Evolutionary conservation across 164 flowering plant genomes (phyloP).

Genomic region (Liriodendron chinense): DNA sequence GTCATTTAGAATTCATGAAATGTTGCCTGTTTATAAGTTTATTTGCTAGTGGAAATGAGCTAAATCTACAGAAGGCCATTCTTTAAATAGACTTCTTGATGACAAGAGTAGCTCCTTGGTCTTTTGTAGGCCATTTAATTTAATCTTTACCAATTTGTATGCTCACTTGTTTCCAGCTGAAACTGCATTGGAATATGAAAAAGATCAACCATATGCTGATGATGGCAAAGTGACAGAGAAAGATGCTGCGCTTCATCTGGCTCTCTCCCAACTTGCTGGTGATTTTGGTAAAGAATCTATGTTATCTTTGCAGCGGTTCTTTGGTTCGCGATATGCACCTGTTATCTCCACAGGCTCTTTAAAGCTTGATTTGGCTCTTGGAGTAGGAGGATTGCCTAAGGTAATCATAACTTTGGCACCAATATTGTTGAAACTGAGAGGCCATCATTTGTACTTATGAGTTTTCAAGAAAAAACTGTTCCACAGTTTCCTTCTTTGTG

Average conservation of each 20-base stretch:
- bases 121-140: neutral
- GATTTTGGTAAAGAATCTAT: constrained; percentile 68
- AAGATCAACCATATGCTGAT: constrained; percentile 38
- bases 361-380: constrained; percentile 81
- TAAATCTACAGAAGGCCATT: neutral
- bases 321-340: constrained; percentile 45
- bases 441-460: neutral
- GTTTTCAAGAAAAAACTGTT: neutral
- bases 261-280: constrained; percentile 56
- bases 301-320: constrained; percentile 66
- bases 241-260: constrained; percentile 57
- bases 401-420: constrained; percentile 26
- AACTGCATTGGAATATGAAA: constrained; percentile 40
- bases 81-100: neutral
- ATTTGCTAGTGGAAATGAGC: neutral
- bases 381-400: constrained; percentile 87
- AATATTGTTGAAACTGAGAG: neutral
- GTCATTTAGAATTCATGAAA: neutral
- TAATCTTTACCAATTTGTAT: neutral
- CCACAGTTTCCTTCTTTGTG: neutral
- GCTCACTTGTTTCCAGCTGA: constrained; percentile 37
- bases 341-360: constrained; percentile 77
- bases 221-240: constrained; percentile 50
- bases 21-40: neutral
- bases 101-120: neutral